A percentile compares a stretch with the other conserved stretches of the same genome.
These are phyloP conservation scores for Stylosanthes scabra DNA, from an alignment of 331 rosid species.

Conservation along the genomic window DNA sequence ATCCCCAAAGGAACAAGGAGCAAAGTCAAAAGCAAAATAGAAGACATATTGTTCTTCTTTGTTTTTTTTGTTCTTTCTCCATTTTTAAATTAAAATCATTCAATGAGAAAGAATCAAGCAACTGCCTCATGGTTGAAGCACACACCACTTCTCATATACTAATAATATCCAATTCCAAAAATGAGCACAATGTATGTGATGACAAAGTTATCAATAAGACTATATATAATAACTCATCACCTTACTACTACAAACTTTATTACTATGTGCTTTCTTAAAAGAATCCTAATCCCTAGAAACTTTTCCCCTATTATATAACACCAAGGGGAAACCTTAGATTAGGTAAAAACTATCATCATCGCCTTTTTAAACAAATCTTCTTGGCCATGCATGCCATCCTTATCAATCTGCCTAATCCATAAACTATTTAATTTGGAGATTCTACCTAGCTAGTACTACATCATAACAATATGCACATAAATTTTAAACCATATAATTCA, in stretches of 20 bases:
- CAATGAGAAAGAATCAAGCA: constrained; percentile 17
- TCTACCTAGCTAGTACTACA: neutral
- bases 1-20: no score
- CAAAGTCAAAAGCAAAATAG: no score
- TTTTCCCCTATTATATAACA: constrained; percentile 43
- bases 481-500: no score
- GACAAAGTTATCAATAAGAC: constrained; percentile 37
- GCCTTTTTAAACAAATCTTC: constrained; percentile 51
- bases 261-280: constrained; percentile 54
- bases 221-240: neutral
- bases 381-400: constrained; percentile 42
- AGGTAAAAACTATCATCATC: constrained; percentile 38
- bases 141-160: constrained; percentile 24
- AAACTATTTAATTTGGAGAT: constrained; percentile 41
- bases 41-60: no score
- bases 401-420: constrained; percentile 33
- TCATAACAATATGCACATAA: constrained; percentile 42
- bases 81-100: no score
- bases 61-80: no score
- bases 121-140: constrained; percentile 38
- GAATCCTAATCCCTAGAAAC: constrained; percentile 68
- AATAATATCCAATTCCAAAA: constrained; percentile 43
- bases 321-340: constrained; percentile 41
- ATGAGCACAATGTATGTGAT: constrained; percentile 39
- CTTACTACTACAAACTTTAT: constrained; percentile 43